Evolutionary conservation across 305 asterid species (phyloP), one percentile per base, ranked within the genome.

Genomic region (Fraxinus greggii): DNA sequence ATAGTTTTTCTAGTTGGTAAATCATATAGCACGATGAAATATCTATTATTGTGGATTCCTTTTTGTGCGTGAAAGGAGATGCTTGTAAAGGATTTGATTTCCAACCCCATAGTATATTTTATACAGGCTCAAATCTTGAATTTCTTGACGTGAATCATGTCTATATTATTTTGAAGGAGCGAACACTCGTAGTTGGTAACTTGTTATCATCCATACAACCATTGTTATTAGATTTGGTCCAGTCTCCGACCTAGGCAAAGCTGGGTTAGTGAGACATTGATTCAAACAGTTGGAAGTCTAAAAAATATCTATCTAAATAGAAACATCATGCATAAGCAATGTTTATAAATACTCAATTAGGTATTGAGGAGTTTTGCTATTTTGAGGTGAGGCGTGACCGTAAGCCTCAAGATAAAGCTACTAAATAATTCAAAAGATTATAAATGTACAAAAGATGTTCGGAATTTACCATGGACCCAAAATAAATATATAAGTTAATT

Each of bases 11-110:
- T 36, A 59, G 72, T 72, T 38, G 82, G 80, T 73, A 74, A 73
- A 56, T 17, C 24, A 8, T 79, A 28, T 42, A 65, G 70, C 36
- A 9, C 17, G 9, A 19, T 69, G 75, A 7, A 45, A 40, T 69
- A 26, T 48, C 70, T 31, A 48, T 63, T 63, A 9, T 10, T 21
- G 72, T 10, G 33, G 33, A 63, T 8, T 63, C 72, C n/a, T 24
- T 45, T 72, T 78, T 21, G 54, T 61, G 80, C 70, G 69, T 56
- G 70, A 85, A 84, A 15, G 61, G 45, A 77, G 17, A 61, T 38
- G 54, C 79, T 82, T 54, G 59, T n/a, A 5, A 78, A 65, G 73
- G n/a, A 65, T 26, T 26, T 65, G 35, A 3, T 65, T 24, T 24
- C 73, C 73, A 12, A 26, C 3, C 19, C 35, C 19, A 3, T 26